Evolutionary conservation across 495 filamentous ascomycete genomes (phyloP).

Genomic region (Aspergillus asperescens): DNA sequence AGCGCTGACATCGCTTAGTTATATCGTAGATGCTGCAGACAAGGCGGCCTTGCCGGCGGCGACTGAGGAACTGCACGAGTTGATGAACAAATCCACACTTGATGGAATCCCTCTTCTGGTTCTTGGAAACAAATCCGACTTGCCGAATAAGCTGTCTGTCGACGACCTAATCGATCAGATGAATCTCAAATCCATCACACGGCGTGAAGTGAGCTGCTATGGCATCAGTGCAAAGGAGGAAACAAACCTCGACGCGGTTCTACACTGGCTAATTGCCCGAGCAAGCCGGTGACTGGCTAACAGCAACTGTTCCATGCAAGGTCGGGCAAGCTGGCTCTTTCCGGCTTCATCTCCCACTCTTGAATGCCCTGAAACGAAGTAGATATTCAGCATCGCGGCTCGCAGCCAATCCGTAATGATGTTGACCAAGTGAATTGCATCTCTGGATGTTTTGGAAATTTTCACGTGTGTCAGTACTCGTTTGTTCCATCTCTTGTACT

Average conservation of each 20-base stretch:
- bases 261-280: slow-evolving; percentile 93
- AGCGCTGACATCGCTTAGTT: slow-evolving; percentile 44
- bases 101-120: slow-evolving; percentile 93
- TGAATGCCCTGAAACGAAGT: slow-evolving; percentile 9
- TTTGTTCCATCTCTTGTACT: slow-evolving; percentile 1
- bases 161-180: slow-evolving; percentile 93
- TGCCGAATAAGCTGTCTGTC: slow-evolving; percentile 79
- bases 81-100: slow-evolving; percentile 79
- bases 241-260: slow-evolving; percentile 93
- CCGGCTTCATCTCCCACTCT: slow-evolving; percentile 6
- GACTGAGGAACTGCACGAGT: slow-evolving; percentile 81
- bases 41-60: slow-evolving; percentile 74
- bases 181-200: slow-evolving; percentile 81
- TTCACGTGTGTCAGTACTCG: neutral
- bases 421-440: slow-evolving; percentile 24
- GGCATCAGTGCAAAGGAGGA: slow-evolving; percentile 98
- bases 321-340: slow-evolving; percentile 6
- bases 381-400: slow-evolving; percentile 20
- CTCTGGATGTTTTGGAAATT: slow-evolving; percentile 14
- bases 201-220: slow-evolving; percentile 96
- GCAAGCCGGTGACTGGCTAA: slow-evolving; percentile 47
- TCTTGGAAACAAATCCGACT: slow-evolving; percentile 94
- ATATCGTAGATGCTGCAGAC: slow-evolving; percentile 93
- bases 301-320: neutral
- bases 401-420: slow-evolving; percentile 26